phyloP scores from a whole-genome alignment of 2,329 filamentous ascomycete genomes.

The Botrytis medusae region DNA sequence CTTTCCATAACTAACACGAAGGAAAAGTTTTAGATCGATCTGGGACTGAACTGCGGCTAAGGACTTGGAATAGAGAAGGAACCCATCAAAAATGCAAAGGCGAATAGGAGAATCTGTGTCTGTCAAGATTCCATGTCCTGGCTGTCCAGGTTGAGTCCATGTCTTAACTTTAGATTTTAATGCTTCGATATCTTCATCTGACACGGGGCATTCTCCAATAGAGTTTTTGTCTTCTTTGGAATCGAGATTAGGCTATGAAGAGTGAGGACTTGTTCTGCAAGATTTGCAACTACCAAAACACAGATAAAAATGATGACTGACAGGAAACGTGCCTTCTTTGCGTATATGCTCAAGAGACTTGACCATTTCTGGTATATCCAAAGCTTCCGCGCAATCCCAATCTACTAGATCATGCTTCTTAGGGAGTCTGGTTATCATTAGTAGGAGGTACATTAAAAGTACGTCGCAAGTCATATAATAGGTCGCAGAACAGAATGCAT shows the following conservation, averaged over 20 bases:
- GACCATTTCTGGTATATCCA: conserved; percentile 70
- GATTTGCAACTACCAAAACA: conserved; percentile 30
- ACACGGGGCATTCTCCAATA: conserved; percentile 55
- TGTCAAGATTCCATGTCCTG: conserved; percentile 45
- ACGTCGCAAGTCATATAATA: neutral
- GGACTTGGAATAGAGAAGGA: conserved; percentile 71
- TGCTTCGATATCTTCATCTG: conserved; percentile 47
- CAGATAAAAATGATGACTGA: conserved; percentile 43
- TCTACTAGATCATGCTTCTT: conserved; percentile 66
- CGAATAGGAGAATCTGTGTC: conserved; percentile 29
- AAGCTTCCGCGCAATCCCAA: conserved; percentile 85
- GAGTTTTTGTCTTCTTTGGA: conserved; percentile 66
- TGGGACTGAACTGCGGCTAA: conserved; percentile 53
- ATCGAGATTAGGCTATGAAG: conserved; percentile 47
- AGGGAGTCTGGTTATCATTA: conserved; percentile 49
- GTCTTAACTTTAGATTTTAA: conserved; percentile 50
- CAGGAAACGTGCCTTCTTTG: conserved; percentile 62
- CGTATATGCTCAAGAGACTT: conserved; percentile 70
- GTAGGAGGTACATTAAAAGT: neutral
- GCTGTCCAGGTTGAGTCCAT: conserved; percentile 48
- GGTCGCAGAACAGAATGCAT: neutral
- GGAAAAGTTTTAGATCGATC: conserved; percentile 76
- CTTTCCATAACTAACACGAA: conserved; percentile 65
- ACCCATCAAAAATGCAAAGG: conserved; percentile 82
- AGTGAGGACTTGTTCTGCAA: conserved; percentile 33